Percentiles rank a stretch among this genome's conserved stretches.
Evolutionary conservation across 176 grass and related monocot genomes (phyloP).

Genomic region (Melocanna baccifera): DNA sequence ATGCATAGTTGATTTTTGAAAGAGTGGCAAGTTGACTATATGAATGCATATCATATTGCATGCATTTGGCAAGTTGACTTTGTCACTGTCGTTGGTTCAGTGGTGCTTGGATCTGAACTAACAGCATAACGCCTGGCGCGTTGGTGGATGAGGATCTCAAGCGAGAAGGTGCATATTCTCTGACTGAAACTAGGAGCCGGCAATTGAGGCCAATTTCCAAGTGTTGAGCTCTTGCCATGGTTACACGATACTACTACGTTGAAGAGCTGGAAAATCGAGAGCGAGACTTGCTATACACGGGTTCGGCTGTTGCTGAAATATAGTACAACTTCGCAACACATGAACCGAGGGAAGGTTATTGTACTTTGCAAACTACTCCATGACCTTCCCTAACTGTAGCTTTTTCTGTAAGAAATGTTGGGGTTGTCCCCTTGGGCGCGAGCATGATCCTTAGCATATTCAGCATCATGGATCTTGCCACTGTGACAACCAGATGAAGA

Average conservation of each 20-base stretch:
- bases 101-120: slow-evolving; percentile 50
- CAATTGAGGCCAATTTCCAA: not conserved
- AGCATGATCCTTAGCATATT: not conserved
- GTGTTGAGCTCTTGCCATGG: not conserved
- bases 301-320: not conserved
- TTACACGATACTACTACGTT: not conserved
- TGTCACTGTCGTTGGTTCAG: slow-evolving; percentile 4
- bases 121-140: slow-evolving; percentile 16
- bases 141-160: slow-evolving; percentile 16
- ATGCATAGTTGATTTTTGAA: no score
- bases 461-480: not conserved
- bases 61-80: not conserved
- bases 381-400: not conserved
- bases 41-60: no score
- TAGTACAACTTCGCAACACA: not conserved
- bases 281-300: slow-evolving; percentile 23
- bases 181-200: slow-evolving; percentile 1
- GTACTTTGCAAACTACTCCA: slow-evolving; percentile 11
- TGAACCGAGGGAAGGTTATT: slow-evolving; percentile 5
- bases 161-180: not conserved
- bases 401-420: not conserved
- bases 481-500: not conserved
- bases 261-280: slow-evolving; percentile 20
- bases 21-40: no score
- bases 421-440: not conserved